Conservation (phyloP, 2,329 filamentous ascomycete species). For the Dothideomycetes sp. region DNA sequence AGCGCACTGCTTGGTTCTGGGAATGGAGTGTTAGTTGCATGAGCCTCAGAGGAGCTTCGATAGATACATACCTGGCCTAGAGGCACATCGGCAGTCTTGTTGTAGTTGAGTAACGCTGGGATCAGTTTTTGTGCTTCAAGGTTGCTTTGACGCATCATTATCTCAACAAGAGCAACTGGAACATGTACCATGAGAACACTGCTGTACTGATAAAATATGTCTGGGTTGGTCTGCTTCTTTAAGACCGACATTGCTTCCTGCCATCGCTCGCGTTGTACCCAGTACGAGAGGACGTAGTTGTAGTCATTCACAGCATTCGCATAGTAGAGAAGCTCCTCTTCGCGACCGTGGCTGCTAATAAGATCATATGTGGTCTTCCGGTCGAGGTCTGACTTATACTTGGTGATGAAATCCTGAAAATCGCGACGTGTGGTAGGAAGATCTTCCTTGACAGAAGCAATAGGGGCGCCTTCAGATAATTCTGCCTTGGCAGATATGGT, state of each 20-base stretch:
- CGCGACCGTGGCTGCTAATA: slow-evolving; percentile 87
- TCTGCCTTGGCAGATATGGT: slow-evolving; percentile 84
- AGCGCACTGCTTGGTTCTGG: slow-evolving; percentile 81
- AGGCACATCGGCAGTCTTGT: slow-evolving; percentile 57
- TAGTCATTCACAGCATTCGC: slow-evolving; percentile 83
- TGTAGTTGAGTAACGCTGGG: slow-evolving; percentile 87
- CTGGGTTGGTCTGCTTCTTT: slow-evolving; percentile 83
- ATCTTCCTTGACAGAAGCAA: slow-evolving; percentile 56
- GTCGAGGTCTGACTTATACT: slow-evolving; percentile 79
- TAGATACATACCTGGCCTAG: slow-evolving; percentile 28
- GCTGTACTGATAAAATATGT: slow-evolving; percentile 94
- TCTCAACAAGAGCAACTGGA: slow-evolving; percentile 79
- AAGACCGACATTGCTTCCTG: slow-evolving; percentile 73
- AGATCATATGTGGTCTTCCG: slow-evolving; percentile 89
- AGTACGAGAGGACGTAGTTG: slow-evolving; percentile 91
- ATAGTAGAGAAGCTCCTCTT: slow-evolving; percentile 85
- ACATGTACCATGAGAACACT: slow-evolving; percentile 91
- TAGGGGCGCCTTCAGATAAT: slow-evolving; percentile 52
- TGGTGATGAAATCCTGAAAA: slow-evolving; percentile 78
- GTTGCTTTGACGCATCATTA: slow-evolving; percentile 82
- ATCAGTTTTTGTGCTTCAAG: slow-evolving; percentile 81
- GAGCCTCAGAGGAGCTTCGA: not conserved
- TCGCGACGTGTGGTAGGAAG: slow-evolving; percentile 62
- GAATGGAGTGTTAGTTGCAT: not conserved
- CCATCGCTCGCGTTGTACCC: slow-evolving; percentile 94